These are phyloP conservation scores for Lachancea quebecensis DNA, from an alignment of 805 yeast genomes.

Conservation along the genomic window DNA sequence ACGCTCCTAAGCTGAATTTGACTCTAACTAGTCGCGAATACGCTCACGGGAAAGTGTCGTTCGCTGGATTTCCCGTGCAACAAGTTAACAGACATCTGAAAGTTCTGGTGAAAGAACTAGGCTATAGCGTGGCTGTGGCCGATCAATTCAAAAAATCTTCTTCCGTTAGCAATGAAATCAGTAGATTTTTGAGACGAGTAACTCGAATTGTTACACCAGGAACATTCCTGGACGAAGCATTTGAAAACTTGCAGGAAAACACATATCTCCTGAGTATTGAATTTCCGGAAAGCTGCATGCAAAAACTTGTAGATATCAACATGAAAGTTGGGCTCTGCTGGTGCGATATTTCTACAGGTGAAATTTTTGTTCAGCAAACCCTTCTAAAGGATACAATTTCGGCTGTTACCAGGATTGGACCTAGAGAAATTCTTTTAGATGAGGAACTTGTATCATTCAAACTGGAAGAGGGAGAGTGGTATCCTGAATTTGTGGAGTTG, in stretches of 20 bases:
- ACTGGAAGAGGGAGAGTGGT: constrained; percentile 45
- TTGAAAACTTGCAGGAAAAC: constrained; percentile 63
- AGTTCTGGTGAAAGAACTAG: constrained; percentile 61
- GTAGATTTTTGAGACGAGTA: constrained; percentile 55
- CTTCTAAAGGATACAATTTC: constrained; percentile 54
- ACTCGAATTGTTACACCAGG: constrained; percentile 87
- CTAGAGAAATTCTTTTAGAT: constrained; percentile 68
- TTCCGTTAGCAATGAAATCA: constrained; percentile 29
- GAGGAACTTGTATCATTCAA: constrained; percentile 37
- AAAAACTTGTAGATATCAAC: constrained; percentile 32
- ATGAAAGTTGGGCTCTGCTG: constrained; percentile 67
- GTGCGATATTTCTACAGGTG: constrained; percentile 85
- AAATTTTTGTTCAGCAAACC: constrained; percentile 61
- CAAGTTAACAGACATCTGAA: constrained; percentile 69
- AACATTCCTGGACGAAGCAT: constrained; percentile 79
- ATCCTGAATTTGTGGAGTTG: constrained; percentile 50
- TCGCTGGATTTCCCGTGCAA: constrained; percentile 86
- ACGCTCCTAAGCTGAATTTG: constrained; percentile 64
- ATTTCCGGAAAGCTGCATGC: constrained; percentile 45
- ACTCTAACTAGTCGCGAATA: constrained; percentile 56
- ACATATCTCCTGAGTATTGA: constrained; percentile 64
- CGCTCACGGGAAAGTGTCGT: constrained; percentile 45
- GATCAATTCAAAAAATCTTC: constrained; percentile 47
- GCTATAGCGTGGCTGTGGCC: constrained; percentile 72
- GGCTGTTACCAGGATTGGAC: constrained; percentile 69